Evolutionary conservation across 352 stramenopile genomes (phyloP), one percentile per base, ranked within the genome.

Genomic region (Globisporangium barbulae): DNA sequence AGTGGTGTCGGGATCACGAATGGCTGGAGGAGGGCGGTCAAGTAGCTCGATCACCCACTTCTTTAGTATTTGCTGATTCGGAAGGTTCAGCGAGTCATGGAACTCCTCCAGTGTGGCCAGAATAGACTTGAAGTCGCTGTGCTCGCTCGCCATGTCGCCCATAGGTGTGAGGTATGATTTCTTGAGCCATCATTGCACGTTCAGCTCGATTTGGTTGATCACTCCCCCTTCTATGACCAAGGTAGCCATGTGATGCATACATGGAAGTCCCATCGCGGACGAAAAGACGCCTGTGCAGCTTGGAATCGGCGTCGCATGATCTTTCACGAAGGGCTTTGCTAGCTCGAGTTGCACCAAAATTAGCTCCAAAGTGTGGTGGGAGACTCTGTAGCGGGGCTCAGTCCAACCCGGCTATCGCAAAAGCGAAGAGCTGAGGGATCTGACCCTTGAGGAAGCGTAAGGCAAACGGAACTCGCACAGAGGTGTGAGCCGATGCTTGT

Each of bases 1-100:
- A 48, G 42, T 48, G 42, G 42, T 48, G 42, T 48, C 3, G 42
- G 42, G 42, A 48, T 48, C 42, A 48, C 42, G 42, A 48, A 48
- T 48, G 19, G 15, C 22, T 48, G 42, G 42, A 48, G 42, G 42
- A 48, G 42, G 42, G 42, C 42, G 42, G 2, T 48, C 42, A 48
- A 25, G 42, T 25, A 48, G 42, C 42, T 48, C 42, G 19, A 22
- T 48, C 17, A 48, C 42, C 42, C 42, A 48, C 42, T 48, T 48
- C 15, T 48, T 48, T 48, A 48, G 42, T 48, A 28, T 48, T 48
- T 48, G 42, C 42, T 48, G 42, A 48, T 48, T 48, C 42, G 6
- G 42, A 48, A 17, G 42, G 42, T 48, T 48, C 42, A 48, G 42
- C 42, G 42, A 48, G 42, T 25, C 42, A 48, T 48, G 17, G 17